These are phyloP conservation scores for Russula abietina DNA, from an alignment of 768 basidiomycete genomes.

Conservation along the genomic window DNA sequence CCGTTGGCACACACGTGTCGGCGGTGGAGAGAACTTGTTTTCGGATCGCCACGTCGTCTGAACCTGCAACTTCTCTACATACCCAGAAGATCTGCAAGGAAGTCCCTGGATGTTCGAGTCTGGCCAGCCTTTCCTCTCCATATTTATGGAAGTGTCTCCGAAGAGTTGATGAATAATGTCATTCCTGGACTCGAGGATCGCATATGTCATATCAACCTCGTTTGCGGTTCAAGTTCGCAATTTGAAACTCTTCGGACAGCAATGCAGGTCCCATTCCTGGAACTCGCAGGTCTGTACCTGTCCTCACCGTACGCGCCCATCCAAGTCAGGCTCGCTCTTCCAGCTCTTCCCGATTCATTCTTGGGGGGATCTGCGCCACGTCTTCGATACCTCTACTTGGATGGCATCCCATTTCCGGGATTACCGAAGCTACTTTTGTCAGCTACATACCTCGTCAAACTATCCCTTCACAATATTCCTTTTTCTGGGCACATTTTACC, in stretches of 20 bases:
- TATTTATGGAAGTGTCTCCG: not conserved
- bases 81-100: not conserved
- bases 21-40: not conserved
- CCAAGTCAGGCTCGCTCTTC: no score
- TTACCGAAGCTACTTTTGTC: no score
- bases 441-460: no score
- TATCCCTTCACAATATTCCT: no score
- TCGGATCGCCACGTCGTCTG: not conserved
- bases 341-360: no score
- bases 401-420: no score
- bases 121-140: not conserved
- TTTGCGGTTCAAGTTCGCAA: not conserved
- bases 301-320: no score
- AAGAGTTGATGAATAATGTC: not conserved
- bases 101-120: not conserved
- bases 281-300: no score
- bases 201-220: not conserved
- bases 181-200: not conserved
- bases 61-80: not conserved
- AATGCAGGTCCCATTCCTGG: not conserved
- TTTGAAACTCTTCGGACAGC: not conserved
- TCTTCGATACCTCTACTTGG: no score
- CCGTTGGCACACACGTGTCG: not conserved
- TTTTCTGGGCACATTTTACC: no score
- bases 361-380: no score